Base-by-base conservation (phyloP, 768 basidiomycete genomes). In the Lactarius tabidus region DNA sequence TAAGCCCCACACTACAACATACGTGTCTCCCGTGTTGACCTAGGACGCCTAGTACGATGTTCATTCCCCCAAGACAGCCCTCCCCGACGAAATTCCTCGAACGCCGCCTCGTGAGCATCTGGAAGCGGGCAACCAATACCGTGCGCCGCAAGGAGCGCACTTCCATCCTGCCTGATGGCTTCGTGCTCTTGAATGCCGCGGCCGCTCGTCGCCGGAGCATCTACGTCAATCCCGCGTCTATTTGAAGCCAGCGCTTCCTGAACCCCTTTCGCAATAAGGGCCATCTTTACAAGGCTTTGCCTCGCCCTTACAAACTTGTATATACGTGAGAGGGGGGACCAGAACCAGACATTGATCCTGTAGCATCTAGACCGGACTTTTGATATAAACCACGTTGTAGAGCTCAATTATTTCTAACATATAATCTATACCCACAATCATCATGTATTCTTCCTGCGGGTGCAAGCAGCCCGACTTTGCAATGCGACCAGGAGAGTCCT, bases 81-180 rank as follows among this genome's bases (percentile, higher is more conserved):
- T 77, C 83, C 4, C 75, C 74, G 67, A 74, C 79, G 15, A 85
- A 84, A 66, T 75, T 74, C 70, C 73, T 89, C 63, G 81, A 85
- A 70, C 85, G 87, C 62, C 84, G 82, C 72, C 75, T 87, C 65
- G 74, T 88, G 60, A 76, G 78, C 51, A 77, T 81, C 12, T 89
- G 87, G 87, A 89, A 89, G 71, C 75, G 79, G 43, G 74, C 88
- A 70, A 87, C 85, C 29, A 76, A 79, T 28, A 75, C 77, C 35
- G 79, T 82, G 36, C 84, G 83, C 67, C 84, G 79, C 60, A 77
- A 76, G 38, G 79, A 81, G 29, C 81, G 84, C 48, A 77, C 79
- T 6, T 85, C 87, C 3, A 72, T 82, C 70, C 76, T 86, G 56
- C 81, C 83, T 35, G 79, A 80, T 28, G 86, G 85, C 71, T 88